Evolutionary conservation across 2,329 filamentous ascomycete genomes (phyloP).

Genomic region (Cladosporium sp.): DNA sequence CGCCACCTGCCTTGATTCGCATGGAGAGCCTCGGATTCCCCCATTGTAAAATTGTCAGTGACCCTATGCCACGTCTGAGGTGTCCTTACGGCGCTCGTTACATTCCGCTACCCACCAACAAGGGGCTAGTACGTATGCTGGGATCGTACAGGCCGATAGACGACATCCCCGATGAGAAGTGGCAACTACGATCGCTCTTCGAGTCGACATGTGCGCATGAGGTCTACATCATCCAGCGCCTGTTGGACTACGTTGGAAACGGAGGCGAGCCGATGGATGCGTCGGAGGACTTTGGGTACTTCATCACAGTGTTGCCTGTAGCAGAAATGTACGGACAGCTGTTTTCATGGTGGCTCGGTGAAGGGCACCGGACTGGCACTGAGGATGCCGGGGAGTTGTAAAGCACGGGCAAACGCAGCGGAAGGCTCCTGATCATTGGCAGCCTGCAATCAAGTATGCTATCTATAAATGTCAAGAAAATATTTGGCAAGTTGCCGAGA

Average conservation of each 20-base stretch:
- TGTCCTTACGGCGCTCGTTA: conserved; percentile 13
- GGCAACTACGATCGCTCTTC: conserved; percentile 14
- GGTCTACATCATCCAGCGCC: conserved; percentile 10
- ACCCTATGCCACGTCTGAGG: background rate
- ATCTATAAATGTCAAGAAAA: conserved; percentile 12
- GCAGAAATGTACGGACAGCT: conserved; percentile 4
- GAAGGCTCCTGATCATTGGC: background rate
- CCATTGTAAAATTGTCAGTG: conserved; percentile 1
- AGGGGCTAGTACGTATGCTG: conserved; percentile 5
- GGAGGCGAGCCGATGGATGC: conserved; percentile 13
- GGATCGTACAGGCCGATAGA: conserved; percentile 12
- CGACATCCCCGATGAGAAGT: conserved; percentile 8
- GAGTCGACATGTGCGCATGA: conserved; percentile 15
- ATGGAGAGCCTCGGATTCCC: conserved; percentile 8
- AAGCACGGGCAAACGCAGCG: background rate
- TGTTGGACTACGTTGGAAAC: conserved; percentile 4
- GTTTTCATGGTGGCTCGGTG: conserved; percentile 16
- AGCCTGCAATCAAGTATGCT: conserved; percentile 10
- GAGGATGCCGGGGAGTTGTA: background rate
- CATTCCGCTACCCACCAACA: conserved; percentile 7
- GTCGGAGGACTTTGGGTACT: background rate
- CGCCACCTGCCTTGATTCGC: conserved; percentile 1
- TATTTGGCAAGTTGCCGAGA: background rate
- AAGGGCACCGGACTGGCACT: background rate
- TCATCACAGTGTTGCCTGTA: background rate